Evolutionary conservation across 805 yeast species (phyloP).

Genomic region (Starmerella vitae): DNA sequence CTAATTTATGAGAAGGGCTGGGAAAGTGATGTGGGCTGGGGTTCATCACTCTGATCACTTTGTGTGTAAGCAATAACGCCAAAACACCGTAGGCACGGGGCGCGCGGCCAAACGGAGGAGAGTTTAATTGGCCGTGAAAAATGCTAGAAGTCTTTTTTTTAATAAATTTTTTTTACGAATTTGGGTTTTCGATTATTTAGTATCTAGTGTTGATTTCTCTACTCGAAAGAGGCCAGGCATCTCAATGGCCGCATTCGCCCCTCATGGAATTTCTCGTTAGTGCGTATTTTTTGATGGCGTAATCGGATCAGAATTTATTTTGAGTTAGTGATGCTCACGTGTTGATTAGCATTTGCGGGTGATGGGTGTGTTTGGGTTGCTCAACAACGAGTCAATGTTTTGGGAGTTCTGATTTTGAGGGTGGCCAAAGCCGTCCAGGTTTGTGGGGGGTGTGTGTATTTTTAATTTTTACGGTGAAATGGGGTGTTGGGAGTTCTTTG

Average conservation of each 20-base stretch:
- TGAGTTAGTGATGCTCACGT: not conserved
- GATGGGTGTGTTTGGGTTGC: not conserved
- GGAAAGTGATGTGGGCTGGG: not conserved
- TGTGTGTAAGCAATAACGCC: not conserved
- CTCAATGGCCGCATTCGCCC: no score
- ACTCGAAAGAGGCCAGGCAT: no score
- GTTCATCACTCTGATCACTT: not conserved
- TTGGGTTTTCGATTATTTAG: no score
- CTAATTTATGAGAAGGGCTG: not conserved
- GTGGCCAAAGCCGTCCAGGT: not conserved
- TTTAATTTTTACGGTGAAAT: not conserved
- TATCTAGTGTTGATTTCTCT: no score
- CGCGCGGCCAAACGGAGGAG: no score
- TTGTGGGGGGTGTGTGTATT: not conserved
- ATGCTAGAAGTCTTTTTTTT: no score
- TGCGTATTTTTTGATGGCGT: not conserved
- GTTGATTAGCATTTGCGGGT: not conserved
- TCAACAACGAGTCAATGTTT: not conserved
- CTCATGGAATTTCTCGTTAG: no score
- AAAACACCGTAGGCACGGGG: not conserved
- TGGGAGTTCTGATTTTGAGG: not conserved
- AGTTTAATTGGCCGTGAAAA: no score
- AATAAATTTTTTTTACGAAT: not conserved
- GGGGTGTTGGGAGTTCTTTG: slow-evolving; percentile 1
- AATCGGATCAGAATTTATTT: not conserved